Evolutionary conservation across 345 rosid species (phyloP), one percentile per base, ranked within the genome.

Genomic region (Salix caprea): DNA sequence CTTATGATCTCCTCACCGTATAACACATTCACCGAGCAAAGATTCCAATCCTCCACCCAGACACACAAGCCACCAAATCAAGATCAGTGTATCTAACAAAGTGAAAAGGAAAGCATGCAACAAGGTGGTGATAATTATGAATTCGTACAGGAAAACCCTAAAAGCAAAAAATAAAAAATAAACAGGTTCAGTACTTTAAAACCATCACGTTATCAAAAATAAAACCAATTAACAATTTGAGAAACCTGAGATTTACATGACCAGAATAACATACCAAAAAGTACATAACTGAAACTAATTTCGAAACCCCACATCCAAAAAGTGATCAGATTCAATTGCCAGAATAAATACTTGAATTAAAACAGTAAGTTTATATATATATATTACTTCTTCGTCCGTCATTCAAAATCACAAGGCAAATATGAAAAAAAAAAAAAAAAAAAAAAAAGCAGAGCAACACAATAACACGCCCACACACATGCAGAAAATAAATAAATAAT

Each of bases 41-140:
- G 23, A 48, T 30, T 70, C 36, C 36, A 28, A 18, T 30, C n/a
- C 9, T 14, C 39, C 28, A 23, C 28, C 64, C 28, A 23, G 6
- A 56, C 26, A 54, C 61, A 58, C 64, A 58, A 7, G 10, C 70
- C 69, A 30, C 16, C 23, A 37, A 24, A 34, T 36, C 66, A 42
- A 44, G 24, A 68, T 37, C 74, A 70, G 66, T 48, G 67, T 32
- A 62, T 42, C 65, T 69, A 40, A 64, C 15, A 61, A 9, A 34
- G 46, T 65, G 24, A 10, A 69, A 67, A 71, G 64, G 64, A 65
- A 62, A 73, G 64, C 79, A 82, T 75, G 69, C 70, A 78, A 42
- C 69, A 66, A 32, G 65, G 79, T 64, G 23, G 73, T 9, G 39
- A 60, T 67, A 77, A 80, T 82, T 60, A 84, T 77, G 81, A 74